These are phyloP conservation scores for Pestalotiopsis sp. DNA, from an alignment of 2,329 filamentous ascomycete species.

Conservation along the genomic window DNA sequence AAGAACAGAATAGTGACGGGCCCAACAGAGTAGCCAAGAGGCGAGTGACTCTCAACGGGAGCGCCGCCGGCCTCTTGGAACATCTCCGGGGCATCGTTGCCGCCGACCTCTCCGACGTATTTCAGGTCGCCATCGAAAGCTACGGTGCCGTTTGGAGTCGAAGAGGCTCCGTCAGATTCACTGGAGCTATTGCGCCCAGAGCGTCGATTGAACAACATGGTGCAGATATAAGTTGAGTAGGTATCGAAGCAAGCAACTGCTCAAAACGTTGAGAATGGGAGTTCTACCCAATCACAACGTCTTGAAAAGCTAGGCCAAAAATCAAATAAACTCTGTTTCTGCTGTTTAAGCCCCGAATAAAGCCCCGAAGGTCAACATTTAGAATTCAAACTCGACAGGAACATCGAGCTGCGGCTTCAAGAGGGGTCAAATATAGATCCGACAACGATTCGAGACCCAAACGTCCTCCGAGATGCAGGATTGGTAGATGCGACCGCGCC, in stretches of 20 bases:
- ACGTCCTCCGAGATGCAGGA: background rate
- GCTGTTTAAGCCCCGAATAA: background rate
- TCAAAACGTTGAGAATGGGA: too few species aligned
- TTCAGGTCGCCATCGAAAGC: background rate
- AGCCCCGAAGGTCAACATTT: background rate
- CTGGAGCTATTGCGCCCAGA: background rate
- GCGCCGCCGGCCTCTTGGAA: slow-evolving; percentile 66
- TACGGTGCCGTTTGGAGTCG: background rate
- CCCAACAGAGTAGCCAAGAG: slow-evolving; percentile 61
- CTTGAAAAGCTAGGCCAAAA: too few species aligned
- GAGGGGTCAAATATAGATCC: background rate
- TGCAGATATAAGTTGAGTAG: background rate
- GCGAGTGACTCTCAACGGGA: slow-evolving; percentile 60
- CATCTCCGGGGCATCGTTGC: slow-evolving; percentile 50
- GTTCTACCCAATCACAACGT: too few species aligned
- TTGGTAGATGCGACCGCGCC: background rate
- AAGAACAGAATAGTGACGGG: slow-evolving; percentile 60
- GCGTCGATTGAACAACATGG: background rate
- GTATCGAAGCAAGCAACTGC: too few species aligned
- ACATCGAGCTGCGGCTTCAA: background rate
- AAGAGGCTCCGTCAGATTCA: background rate
- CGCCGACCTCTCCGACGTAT: slow-evolving; percentile 29
- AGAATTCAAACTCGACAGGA: background rate
- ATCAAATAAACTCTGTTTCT: background rate
- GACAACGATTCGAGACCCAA: background rate